phyloP scores from a whole-genome alignment of 2,329 filamentous ascomycete species.

The Neonectria neomacrospora region DNA sequence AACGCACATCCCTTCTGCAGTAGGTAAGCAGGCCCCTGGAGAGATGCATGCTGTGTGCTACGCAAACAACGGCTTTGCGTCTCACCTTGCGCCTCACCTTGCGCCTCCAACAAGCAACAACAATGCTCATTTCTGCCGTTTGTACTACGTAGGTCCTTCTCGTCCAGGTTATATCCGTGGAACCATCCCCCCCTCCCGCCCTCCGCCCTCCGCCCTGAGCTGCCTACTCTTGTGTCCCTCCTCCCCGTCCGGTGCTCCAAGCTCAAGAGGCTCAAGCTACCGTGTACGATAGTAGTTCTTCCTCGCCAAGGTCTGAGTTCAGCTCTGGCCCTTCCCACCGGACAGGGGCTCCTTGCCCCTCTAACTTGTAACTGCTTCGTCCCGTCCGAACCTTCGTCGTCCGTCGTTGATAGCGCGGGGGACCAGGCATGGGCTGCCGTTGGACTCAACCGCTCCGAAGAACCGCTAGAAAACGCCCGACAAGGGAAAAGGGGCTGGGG shows the following conservation, averaged over 20 bases:
- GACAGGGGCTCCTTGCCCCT: constrained; percentile 22
- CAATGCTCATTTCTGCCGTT: not conserved
- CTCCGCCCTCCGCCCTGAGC: too few relatives aligned
- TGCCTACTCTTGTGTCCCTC: too few relatives aligned
- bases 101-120: constrained; percentile 9
- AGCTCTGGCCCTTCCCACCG: constrained; percentile 3
- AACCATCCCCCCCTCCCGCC: not conserved
- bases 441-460: constrained; percentile 34
- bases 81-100: not conserved
- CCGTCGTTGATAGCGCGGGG: constrained; percentile 35
- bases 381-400: constrained; percentile 28
- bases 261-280: constrained; percentile 4
- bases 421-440: constrained; percentile 39
- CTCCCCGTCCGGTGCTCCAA: constrained; percentile 6
- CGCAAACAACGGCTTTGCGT: constrained; percentile 8
- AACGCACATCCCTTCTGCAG: constrained; percentile 36
- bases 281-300: not conserved
- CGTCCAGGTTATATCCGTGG: not conserved
- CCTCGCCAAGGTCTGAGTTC: not conserved
- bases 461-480: constrained; percentile 24
- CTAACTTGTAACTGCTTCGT: constrained; percentile 23
- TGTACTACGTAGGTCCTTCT: not conserved
- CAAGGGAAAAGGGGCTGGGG: constrained; percentile 32
- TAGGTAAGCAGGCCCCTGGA: constrained; percentile 12
- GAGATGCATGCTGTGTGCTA: constrained; percentile 1